These are phyloP conservation scores for Tremella yokohamensis DNA, from an alignment of 768 basidiomycete species.

Conservation along the genomic window DNA sequence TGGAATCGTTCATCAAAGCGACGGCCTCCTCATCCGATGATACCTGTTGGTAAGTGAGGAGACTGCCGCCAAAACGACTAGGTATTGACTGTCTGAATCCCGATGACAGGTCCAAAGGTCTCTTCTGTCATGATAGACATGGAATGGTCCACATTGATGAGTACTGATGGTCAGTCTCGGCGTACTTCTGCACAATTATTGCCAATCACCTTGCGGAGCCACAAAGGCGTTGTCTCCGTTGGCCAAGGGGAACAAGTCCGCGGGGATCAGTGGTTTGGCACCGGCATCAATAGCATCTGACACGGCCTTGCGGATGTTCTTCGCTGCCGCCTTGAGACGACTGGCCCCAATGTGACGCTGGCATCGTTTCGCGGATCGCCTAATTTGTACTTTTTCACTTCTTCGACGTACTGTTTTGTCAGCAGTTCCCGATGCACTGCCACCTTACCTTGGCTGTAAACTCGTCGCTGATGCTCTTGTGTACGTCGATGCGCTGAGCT, in stretches of 20 bases:
- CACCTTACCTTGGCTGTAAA: slow-evolving; percentile 60
- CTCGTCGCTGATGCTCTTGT: slow-evolving; percentile 68
- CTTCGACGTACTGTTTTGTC: slow-evolving; percentile 59
- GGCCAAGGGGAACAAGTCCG: slow-evolving; percentile 60
- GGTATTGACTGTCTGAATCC: too few species aligned
- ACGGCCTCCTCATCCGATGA: slow-evolving; percentile 75
- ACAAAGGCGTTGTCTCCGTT: slow-evolving; percentile 72
- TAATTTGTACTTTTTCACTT: slow-evolving; percentile 77
- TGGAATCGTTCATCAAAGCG: slow-evolving; percentile 86
- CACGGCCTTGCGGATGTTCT: slow-evolving; percentile 76
- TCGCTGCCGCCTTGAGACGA: slow-evolving; percentile 81
- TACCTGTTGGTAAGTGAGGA: too few species aligned
- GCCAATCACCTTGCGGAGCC: slow-evolving; percentile 79
- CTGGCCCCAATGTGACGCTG: slow-evolving; percentile 78
- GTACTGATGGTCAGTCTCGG: too few species aligned
- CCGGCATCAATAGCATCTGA: slow-evolving; percentile 73
- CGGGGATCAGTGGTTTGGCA: slow-evolving; percentile 68
- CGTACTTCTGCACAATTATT: too few species aligned
- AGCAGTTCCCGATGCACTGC: too few species aligned
- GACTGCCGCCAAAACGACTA: too few species aligned
- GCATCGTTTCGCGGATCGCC: slow-evolving; percentile 74
- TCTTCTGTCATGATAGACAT: too few species aligned
- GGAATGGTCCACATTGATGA: too few species aligned
- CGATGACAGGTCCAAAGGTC: too few species aligned
- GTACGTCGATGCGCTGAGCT: slow-evolving; percentile 94